phyloP scores from a whole-genome alignment of 2,329 filamentous ascomycete species.

The Trichoderma arundinaceum region DNA sequence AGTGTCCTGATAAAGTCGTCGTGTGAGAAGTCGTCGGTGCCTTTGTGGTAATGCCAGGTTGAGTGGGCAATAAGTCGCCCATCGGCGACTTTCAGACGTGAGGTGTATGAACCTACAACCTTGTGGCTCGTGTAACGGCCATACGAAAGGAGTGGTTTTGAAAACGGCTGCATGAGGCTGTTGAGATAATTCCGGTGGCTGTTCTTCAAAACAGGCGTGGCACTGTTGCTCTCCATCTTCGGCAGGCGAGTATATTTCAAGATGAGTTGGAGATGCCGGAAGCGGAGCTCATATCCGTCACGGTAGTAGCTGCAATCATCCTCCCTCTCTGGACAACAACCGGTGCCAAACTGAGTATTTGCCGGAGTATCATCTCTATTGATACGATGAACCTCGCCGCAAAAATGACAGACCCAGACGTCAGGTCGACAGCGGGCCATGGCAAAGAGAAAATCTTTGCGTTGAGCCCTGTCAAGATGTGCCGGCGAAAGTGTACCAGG shows the following conservation, averaged over 20 bases:
- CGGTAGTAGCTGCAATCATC: not conserved
- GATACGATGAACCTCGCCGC: not conserved
- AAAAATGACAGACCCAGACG: not conserved
- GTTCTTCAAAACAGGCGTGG: not conserved
- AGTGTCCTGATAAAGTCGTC: not conserved
- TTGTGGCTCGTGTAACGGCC: not conserved
- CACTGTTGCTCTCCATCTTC: not conserved
- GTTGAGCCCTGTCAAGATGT: not conserved
- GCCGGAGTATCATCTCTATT: not conserved
- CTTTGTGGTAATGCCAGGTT: not conserved
- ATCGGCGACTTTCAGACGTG: not conserved
- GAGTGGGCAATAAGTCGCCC: not conserved
- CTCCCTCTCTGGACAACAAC: not conserved
- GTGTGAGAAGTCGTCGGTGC: not conserved
- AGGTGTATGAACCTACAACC: not conserved
- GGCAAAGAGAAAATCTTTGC: not conserved
- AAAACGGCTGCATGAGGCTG: not conserved
- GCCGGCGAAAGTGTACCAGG: not conserved
- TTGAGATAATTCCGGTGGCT: not conserved
- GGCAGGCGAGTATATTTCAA: not conserved
- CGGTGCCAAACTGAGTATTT: not conserved
- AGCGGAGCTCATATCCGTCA: not conserved
- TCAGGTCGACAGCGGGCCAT: not conserved
- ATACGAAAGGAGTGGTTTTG: not conserved
- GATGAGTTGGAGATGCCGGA: constrained; percentile 1